A percentile compares a stretch with the other conserved stretches of the same genome.
Evolutionary conservation across 192 early-diverging fungal species (phyloP).

Genomic region (Neocallimastix lanati): DNA sequence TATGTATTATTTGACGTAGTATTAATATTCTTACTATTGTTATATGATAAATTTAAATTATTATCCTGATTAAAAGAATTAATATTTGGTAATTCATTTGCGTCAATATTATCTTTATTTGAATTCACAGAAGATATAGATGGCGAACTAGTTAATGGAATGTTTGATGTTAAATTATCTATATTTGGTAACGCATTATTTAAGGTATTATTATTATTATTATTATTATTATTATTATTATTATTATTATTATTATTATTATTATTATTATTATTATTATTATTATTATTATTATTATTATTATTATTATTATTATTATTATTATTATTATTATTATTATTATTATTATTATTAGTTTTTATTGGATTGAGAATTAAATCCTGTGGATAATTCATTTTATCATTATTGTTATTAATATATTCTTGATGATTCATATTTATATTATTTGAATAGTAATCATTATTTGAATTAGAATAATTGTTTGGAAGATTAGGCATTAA

Average conservation of each 20-base stretch:
- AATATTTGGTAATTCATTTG: background rate
- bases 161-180: background rate
- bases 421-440: background rate
- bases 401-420: background rate
- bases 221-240: too few relatives aligned
- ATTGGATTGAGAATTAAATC: too few relatives aligned
- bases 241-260: too few relatives aligned
- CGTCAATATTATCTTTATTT: background rate
- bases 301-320: background rate
- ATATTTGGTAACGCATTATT: background rate
- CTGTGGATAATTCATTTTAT: too few relatives aligned
- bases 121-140: background rate
- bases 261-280: too few relatives aligned
- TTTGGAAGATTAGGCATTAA: background rate
- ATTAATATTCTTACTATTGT: background rate
- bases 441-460: background rate
- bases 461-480: background rate
- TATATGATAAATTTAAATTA: background rate
- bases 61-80: background rate
- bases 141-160: background rate
- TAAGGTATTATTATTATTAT: too few relatives aligned
- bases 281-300: background rate
- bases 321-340: background rate
- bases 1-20: background rate
- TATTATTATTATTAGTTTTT: background rate